phyloP scores from a whole-genome alignment of 2,329 filamentous ascomycete species.

The Neopestalotiopsis sp. region DNA sequence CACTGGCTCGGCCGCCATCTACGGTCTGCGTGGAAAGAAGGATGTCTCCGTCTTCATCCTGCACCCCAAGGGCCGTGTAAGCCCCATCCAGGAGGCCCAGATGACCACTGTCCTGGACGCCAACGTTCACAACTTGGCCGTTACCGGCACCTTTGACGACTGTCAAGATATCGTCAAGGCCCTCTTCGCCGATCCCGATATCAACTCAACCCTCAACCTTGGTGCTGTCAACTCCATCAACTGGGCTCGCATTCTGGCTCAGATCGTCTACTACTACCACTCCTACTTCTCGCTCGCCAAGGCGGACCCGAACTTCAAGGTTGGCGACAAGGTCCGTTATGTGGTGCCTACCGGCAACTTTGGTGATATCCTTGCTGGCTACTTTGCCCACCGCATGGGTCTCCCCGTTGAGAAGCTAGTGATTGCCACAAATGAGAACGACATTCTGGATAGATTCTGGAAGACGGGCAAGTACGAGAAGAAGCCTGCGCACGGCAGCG shows the following conservation, averaged over 20 bases:
- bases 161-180: slow-evolving; percentile 98
- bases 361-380: slow-evolving; percentile 87
- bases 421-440: slow-evolving; percentile 96
- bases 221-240: slow-evolving; percentile 98
- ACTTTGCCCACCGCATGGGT: slow-evolving; percentile 90
- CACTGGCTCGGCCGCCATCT: slow-evolving; percentile 94
- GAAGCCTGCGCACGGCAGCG: slow-evolving; percentile 64
- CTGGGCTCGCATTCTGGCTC: slow-evolving; percentile 91
- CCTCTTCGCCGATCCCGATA: slow-evolving; percentile 83
- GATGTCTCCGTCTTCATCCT: slow-evolving; percentile 97
- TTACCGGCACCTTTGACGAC: slow-evolving; percentile 92
- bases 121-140: slow-evolving; percentile 91
- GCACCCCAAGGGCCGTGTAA: slow-evolving; percentile 88
- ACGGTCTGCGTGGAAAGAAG: slow-evolving; percentile 92
- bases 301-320: slow-evolving; percentile 62
- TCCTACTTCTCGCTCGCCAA: slow-evolving; percentile 84
- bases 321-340: slow-evolving; percentile 76
- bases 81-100: slow-evolving; percentile 91
- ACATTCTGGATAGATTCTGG: slow-evolving; percentile 96
- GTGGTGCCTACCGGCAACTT: slow-evolving; percentile 97
- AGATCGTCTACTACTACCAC: slow-evolving; percentile 97
- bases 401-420: slow-evolving; percentile 87
- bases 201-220: slow-evolving; percentile 82
- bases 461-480: slow-evolving; percentile 90
- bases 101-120: slow-evolving; percentile 93